Conservation (phyloP, 1,284 basidiomycete species). For the Hortiboletus rubellus region DNA sequence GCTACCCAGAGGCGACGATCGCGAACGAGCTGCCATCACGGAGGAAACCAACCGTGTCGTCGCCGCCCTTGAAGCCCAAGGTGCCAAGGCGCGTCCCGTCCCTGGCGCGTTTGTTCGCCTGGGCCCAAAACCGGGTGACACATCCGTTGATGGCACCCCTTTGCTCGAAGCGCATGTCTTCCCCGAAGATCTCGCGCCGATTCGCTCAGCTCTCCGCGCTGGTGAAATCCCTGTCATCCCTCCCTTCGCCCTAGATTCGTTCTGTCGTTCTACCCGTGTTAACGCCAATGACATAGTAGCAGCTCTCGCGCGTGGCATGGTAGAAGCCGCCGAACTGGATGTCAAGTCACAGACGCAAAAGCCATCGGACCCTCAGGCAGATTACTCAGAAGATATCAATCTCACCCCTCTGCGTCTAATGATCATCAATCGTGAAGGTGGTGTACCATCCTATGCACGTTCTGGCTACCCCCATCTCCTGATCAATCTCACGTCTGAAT, state of each 20-base stretch:
- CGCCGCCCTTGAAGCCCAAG: slow-evolving; percentile 80
- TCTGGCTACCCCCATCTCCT: slow-evolving; percentile 93
- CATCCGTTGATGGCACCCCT: slow-evolving; percentile 37
- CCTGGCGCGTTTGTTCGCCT: slow-evolving; percentile 84
- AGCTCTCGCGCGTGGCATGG: slow-evolving; percentile 88
- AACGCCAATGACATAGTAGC: slow-evolving; percentile 90
- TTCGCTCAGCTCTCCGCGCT: slow-evolving; percentile 85
- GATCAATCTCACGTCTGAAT: slow-evolving; percentile 93
- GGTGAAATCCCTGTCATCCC: slow-evolving; percentile 96
- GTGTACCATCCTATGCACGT: slow-evolving; percentile 96
- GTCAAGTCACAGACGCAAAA: slow-evolving; percentile 26
- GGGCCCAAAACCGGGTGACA: slow-evolving; percentile 64
- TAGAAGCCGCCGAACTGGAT: slow-evolving; percentile 54
- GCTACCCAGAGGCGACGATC: slow-evolving; percentile 64
- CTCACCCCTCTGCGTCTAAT: slow-evolving; percentile 92
- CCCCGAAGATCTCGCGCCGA: slow-evolving; percentile 75
- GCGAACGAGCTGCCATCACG: slow-evolving; percentile 59
- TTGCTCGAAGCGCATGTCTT: slow-evolving; percentile 73
- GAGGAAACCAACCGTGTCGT: slow-evolving; percentile 85
- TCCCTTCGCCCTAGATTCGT: slow-evolving; percentile 92
- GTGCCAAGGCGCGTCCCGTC: slow-evolving; percentile 85
- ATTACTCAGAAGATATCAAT: slow-evolving; percentile 57
- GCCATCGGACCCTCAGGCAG: slow-evolving; percentile 30
- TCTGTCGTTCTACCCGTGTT: slow-evolving; percentile 83
- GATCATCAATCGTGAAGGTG: slow-evolving; percentile 97